Percentiles rank a stretch among this genome's conserved stretches.
Conservation (phyloP, 495 filamentous ascomycete species). For the Aspergillus hancockii region DNA sequence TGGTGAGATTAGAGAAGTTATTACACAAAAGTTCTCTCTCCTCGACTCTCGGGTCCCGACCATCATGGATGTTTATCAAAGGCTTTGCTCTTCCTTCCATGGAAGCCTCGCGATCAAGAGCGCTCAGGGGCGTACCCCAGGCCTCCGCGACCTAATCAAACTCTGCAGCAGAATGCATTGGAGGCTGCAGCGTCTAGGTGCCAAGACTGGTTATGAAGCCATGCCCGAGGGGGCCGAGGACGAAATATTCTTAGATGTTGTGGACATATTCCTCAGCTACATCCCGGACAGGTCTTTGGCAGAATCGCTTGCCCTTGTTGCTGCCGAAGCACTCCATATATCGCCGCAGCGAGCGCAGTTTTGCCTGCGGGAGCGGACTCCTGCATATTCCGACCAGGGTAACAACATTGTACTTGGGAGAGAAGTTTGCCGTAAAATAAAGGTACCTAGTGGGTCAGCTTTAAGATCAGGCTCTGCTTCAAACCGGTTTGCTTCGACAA, state of each 20-base stretch:
- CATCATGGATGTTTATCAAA: constrained; percentile 75
- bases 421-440: constrained; percentile 50
- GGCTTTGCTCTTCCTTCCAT: constrained; percentile 57
- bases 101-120: constrained; percentile 47
- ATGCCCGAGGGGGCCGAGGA: constrained; percentile 72
- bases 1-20: constrained; percentile 75
- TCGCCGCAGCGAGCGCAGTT: constrained; percentile 74
- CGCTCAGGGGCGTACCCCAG: constrained; percentile 52
- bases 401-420: constrained; percentile 67
- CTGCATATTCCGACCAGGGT: constrained; percentile 59
- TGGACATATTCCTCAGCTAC: constrained; percentile 84
- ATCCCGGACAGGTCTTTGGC: constrained; percentile 67
- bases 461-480: constrained; percentile 36
- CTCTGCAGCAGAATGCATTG: constrained; percentile 76
- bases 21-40: constrained; percentile 65
- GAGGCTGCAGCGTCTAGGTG: constrained; percentile 56
- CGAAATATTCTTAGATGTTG: constrained; percentile 84
- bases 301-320: constrained; percentile 58
- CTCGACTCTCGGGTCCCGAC: constrained; percentile 67
- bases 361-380: constrained; percentile 67
- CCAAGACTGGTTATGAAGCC: constrained; percentile 72
- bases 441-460: constrained; percentile 38
- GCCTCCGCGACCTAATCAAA: constrained; percentile 83
- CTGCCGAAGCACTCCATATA: constrained; percentile 83
- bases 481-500: constrained; percentile 47